Conservation (phyloP, 169 alveolate genomes). For the Plasmodium knowlesi region DNA sequence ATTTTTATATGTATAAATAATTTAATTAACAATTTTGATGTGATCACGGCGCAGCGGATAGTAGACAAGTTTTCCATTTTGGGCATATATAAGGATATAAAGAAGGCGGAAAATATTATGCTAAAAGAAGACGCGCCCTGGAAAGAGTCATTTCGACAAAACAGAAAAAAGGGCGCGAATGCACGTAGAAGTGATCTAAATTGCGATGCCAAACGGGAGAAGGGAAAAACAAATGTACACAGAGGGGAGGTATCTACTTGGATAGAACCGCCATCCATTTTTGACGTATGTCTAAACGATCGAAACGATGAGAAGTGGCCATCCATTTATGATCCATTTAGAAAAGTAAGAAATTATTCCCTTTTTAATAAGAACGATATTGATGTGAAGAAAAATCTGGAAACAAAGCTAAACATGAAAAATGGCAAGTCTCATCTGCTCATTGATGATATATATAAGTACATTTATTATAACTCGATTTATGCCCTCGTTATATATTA, state of each 20-base stretch:
- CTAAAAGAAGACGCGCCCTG: background rate
- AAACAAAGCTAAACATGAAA: constrained; percentile 26
- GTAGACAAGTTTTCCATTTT: constrained; percentile 12
- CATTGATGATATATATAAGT: constrained; percentile 41
- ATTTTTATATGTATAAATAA: constrained; percentile 63
- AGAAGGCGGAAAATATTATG: background rate
- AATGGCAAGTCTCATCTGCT: constrained; percentile 13
- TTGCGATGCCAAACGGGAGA: background rate
- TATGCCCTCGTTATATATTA: constrained; percentile 51
- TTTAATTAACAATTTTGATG: constrained; percentile 50
- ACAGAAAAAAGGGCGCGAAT: background rate
- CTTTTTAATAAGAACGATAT: constrained; percentile 1
- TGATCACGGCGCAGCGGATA: constrained; percentile 10
- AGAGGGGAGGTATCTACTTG: background rate
- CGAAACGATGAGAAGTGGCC: background rate
- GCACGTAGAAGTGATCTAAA: background rate
- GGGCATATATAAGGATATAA: constrained; percentile 21
- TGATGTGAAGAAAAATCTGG: constrained; percentile 36
- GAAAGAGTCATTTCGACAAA: background rate
- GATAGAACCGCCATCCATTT: background rate
- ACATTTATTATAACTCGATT: constrained; percentile 20
- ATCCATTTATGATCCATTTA: background rate
- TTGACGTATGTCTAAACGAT: constrained; percentile 1
- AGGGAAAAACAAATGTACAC: background rate
- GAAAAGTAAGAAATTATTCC: constrained; percentile 20